Percentiles rank a stretch among this genome's conserved stretches.
These are phyloP conservation scores for Tolypocladium capitatum DNA, from an alignment of 2,329 filamentous ascomycete species.

Conservation along the genomic window DNA sequence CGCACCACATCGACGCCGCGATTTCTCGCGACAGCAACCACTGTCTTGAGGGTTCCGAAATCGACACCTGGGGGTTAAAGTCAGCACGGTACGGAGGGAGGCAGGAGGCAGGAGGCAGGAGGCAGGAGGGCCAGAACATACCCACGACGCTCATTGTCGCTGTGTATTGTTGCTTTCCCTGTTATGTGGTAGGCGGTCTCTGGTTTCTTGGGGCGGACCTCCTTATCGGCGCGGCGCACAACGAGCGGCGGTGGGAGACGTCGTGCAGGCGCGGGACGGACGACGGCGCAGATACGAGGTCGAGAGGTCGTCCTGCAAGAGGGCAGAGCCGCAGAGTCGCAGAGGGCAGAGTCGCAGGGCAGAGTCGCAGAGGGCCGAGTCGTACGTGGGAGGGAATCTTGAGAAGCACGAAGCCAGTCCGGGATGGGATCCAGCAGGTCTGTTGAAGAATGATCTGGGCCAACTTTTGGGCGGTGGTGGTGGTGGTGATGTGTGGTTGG, in stretches of 20 bases:
- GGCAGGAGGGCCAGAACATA: slow-evolving; percentile 17
- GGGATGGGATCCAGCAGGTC: not conserved
- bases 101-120: too few species aligned
- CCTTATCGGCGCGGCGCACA: not conserved
- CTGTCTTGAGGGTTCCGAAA: slow-evolving; percentile 92
- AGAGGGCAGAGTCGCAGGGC: not conserved
- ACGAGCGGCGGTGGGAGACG: not conserved
- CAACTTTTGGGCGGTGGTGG: not conserved
- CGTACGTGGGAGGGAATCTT: not conserved
- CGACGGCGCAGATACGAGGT: not conserved
- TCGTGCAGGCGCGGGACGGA: not conserved
- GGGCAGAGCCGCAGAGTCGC: not conserved
- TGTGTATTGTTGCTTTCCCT: slow-evolving; percentile 12
- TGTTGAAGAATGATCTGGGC: not conserved
- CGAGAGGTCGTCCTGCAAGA: not conserved
- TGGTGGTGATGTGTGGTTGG: not conserved
- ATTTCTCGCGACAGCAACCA: slow-evolving; percentile 94
- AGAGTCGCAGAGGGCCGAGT: not conserved
- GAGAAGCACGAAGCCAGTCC: not conserved
- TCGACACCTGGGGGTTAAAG: slow-evolving; percentile 56
- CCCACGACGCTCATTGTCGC: slow-evolving; percentile 43
- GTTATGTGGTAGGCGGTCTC: not conserved
- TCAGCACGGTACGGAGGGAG: slow-evolving; percentile 3
- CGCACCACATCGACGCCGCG: slow-evolving; percentile 97
- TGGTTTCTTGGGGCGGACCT: not conserved